phyloP scores from a whole-genome alignment of 192 early-diverging fungal species.

The Podila horticola region DNA sequence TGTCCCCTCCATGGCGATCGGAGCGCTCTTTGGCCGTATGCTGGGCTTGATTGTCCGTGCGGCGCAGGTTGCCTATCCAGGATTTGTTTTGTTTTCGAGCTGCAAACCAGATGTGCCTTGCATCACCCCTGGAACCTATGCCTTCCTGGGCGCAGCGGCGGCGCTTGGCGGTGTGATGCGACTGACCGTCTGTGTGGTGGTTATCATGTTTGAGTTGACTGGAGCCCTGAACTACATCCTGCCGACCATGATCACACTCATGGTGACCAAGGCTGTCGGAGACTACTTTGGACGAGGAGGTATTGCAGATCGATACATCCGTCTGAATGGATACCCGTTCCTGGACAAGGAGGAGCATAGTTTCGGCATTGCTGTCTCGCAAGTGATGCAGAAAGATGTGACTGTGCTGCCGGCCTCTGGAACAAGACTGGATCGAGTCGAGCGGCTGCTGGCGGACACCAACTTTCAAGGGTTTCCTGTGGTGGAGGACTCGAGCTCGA shows the following conservation, averaged over 20 bases:
- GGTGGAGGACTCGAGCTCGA: constrained; percentile 67
- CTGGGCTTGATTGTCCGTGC: constrained; percentile 85
- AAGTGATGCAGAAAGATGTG: constrained; percentile 70
- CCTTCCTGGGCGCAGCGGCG: constrained; percentile 93
- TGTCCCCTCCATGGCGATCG: constrained; percentile 95
- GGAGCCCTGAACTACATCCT: constrained; percentile 92
- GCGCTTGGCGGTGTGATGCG: constrained; percentile 68
- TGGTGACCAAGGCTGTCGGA: constrained; percentile 80
- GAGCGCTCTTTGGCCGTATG: constrained; percentile 90
- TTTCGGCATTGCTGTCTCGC: constrained; percentile 63
- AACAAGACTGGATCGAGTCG: constrained; percentile 53
- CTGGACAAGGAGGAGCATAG: constrained; percentile 77
- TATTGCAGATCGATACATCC: constrained; percentile 82
- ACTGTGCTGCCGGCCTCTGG: constrained; percentile 67
- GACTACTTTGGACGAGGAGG: constrained; percentile 80
- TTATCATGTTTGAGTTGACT: constrained; percentile 99
- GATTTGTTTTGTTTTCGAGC: constrained; percentile 74
- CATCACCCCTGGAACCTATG: constrained; percentile 95
- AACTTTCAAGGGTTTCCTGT: constrained; percentile 80
- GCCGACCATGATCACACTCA: constrained; percentile 79
- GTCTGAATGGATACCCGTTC: constrained; percentile 81
- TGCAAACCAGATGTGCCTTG: constrained; percentile 85
- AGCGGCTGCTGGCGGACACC: constrained; percentile 60
- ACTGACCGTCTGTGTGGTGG: constrained; percentile 79
- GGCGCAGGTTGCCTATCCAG: constrained; percentile 70